These are phyloP conservation scores for Perkinsus olseni DNA, from an alignment of 169 alveolate genomes.

Conservation along the genomic window DNA sequence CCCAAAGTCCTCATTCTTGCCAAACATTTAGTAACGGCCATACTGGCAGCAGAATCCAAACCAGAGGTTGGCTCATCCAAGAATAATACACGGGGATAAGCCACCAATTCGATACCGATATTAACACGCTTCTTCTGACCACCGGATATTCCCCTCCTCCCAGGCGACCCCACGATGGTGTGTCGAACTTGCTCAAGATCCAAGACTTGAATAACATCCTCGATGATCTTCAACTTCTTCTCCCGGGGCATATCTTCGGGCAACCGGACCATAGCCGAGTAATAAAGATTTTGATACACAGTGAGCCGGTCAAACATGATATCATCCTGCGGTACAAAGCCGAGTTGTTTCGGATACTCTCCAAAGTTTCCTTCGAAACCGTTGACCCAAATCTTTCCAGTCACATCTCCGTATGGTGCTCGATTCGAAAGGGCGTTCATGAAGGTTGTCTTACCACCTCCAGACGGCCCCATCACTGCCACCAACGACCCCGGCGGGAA, in stretches of 20 bases:
- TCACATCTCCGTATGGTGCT: slow-evolving; percentile 13
- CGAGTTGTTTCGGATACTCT: slow-evolving; percentile 26
- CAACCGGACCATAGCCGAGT: slow-evolving; percentile 52
- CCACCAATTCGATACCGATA: slow-evolving; percentile 70
- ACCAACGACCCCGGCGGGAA: slow-evolving; percentile 13
- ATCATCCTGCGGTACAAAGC: slow-evolving; percentile 68
- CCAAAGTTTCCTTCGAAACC: slow-evolving; percentile 18
- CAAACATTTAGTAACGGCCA: slow-evolving; percentile 48
- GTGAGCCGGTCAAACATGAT: slow-evolving; percentile 54
- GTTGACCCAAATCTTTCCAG: slow-evolving; percentile 20
- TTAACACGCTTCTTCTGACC: slow-evolving; percentile 75
- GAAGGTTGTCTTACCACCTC: slow-evolving; percentile 78
- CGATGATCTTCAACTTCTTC: background rate
- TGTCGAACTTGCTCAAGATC: slow-evolving; percentile 36
- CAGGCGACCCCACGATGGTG: slow-evolving; percentile 54
- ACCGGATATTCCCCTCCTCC: slow-evolving; percentile 64
- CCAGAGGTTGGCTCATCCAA: slow-evolving; percentile 86
- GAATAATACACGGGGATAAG: slow-evolving; percentile 65
- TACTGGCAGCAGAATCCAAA: slow-evolving; percentile 68
- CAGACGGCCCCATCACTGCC: slow-evolving; percentile 47
- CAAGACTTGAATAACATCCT: slow-evolving; percentile 25
- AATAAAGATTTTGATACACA: slow-evolving; percentile 53
- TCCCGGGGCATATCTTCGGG: slow-evolving; percentile 13
- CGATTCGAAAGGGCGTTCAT: slow-evolving; percentile 64
- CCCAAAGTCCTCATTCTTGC: slow-evolving; percentile 48